These are phyloP conservation scores for Aquanectria penicillioides DNA, from an alignment of 2,329 filamentous ascomycete genomes.

Conservation along the genomic window DNA sequence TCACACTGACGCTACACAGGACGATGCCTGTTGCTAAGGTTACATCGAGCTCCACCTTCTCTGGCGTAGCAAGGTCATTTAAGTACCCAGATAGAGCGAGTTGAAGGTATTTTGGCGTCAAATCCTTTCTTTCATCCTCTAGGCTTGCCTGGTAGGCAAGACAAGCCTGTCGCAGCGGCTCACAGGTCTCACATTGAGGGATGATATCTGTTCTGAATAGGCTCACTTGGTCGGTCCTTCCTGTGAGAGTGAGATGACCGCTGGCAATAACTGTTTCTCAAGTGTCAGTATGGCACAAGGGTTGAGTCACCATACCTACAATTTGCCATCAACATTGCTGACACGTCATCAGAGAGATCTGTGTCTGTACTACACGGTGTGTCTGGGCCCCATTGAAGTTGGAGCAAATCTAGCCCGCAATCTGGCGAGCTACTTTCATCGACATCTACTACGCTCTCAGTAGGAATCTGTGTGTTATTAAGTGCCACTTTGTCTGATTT, in stretches of 20 bases:
- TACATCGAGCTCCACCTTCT: constrained; percentile 2
- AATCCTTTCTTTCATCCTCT: not conserved
- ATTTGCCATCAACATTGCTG: not conserved
- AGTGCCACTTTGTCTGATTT: not conserved
- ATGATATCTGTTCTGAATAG: constrained; percentile 3
- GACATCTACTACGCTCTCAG: not conserved
- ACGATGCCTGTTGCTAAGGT: constrained; percentile 11
- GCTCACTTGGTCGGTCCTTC: not conserved
- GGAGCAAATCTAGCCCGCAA: not conserved
- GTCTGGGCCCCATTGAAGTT: not conserved
- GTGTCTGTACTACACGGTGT: not conserved
- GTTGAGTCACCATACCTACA: not conserved
- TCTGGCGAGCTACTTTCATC: not conserved
- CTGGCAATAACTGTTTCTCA: not conserved
- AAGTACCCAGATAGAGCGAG: constrained; percentile 4
- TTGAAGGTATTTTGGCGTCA: constrained; percentile 8
- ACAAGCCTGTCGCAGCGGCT: not conserved
- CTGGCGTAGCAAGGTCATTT: not conserved
- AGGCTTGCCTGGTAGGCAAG: constrained; percentile 17
- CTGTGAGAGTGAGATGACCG: constrained; percentile 10
- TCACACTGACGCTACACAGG: constrained; percentile 16
- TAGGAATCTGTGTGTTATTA: not conserved
- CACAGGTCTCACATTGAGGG: not conserved
- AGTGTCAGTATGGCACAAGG: not conserved
- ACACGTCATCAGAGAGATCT: not conserved